Evolutionary conservation across 2,329 filamentous ascomycete species (phyloP).

Genomic region (Nigrospora osmanthi): DNA sequence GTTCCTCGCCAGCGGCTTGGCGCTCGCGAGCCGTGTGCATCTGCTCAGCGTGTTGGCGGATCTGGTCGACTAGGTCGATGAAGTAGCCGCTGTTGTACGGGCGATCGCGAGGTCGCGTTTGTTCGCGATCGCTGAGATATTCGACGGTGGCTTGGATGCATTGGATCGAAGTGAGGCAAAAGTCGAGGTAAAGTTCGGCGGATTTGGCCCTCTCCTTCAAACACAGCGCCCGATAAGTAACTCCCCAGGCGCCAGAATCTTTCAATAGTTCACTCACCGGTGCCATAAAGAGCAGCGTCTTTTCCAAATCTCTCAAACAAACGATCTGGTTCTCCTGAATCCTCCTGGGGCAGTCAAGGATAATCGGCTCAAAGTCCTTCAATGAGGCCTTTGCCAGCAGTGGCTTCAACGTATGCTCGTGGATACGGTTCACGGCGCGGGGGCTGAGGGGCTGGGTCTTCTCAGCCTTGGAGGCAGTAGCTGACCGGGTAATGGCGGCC

Average conservation of each 20-base stretch:
- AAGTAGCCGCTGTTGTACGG: slow-evolving; percentile 96
- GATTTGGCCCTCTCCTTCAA: slow-evolving; percentile 71
- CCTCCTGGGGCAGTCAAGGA: slow-evolving; percentile 69
- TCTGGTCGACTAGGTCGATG: slow-evolving; percentile 91
- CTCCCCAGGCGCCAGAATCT: slow-evolving; percentile 49
- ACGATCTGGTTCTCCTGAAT: slow-evolving; percentile 81
- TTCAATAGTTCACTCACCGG: slow-evolving; percentile 69
- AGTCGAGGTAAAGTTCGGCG: slow-evolving; percentile 68
- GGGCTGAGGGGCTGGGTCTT: slow-evolving; percentile 56
- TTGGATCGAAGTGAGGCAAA: slow-evolving; percentile 83
- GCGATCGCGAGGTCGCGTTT: slow-evolving; percentile 74
- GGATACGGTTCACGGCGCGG: slow-evolving; percentile 68
- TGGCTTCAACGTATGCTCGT: slow-evolving; percentile 70
- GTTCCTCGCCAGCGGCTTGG: slow-evolving; percentile 39
- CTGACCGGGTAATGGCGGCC: slow-evolving; percentile 56
- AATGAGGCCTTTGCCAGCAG: slow-evolving; percentile 66
- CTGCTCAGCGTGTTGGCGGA: slow-evolving; percentile 80
- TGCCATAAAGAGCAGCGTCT: slow-evolving; percentile 83
- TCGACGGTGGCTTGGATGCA: slow-evolving; percentile 87
- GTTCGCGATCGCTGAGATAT: slow-evolving; percentile 77
- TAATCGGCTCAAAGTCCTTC: slow-evolving; percentile 73
- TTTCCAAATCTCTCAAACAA: slow-evolving; percentile 88
- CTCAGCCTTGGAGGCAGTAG: slow-evolving; percentile 34
- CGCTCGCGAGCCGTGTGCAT: slow-evolving; percentile 68
- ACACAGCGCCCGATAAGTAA: slow-evolving; percentile 63